Conservation (phyloP, 768 basidiomycete species). For the Suillus paluster region DNA sequence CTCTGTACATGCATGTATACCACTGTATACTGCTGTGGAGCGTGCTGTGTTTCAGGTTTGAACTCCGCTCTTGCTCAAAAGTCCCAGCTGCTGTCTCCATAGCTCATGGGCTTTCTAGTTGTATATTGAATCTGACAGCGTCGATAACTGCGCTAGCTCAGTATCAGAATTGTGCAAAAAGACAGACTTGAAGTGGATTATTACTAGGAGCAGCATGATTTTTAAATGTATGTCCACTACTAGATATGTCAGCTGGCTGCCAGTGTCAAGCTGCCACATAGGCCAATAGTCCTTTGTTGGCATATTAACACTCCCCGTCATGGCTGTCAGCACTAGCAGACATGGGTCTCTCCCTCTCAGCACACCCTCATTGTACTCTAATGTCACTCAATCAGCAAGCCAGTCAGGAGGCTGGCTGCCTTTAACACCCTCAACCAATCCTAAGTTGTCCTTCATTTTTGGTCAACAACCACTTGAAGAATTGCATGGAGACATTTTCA, state of each 20-base stretch:
- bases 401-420: neutral
- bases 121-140: neutral
- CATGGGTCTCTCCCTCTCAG: neutral
- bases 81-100: neutral
- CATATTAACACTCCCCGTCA: neutral
- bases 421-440: neutral
- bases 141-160: neutral
- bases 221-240: neutral
- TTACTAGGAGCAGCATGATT: neutral
- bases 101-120: neutral
- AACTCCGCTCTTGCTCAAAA: neutral
- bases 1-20: too few species aligned
- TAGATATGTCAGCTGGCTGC: neutral
- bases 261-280: too few species aligned
- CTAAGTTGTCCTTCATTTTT: neutral
- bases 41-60: neutral
- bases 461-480: neutral
- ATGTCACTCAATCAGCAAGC: neutral
- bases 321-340: neutral
- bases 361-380: neutral
- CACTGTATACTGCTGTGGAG: neutral
- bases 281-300: neutral
- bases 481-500: neutral
- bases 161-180: neutral
- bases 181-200: neutral